Evolutionary conservation across 768 basidiomycete genomes (phyloP), one percentile per base, ranked within the genome.

Genomic region (Boletellus ananiceps): DNA sequence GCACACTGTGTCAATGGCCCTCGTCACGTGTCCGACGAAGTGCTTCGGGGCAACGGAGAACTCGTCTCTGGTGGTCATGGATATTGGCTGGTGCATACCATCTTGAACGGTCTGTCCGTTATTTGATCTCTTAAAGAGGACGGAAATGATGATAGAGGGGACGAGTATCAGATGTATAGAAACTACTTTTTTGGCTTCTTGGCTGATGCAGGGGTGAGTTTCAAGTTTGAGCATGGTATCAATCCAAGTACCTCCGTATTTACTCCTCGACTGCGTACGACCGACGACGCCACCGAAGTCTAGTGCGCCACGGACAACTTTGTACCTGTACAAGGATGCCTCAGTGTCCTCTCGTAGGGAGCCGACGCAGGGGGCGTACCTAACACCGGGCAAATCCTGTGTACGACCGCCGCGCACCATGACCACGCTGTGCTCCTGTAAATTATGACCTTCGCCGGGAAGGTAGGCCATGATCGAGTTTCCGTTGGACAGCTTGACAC

Each of bases 381-480:
- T 83, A 25, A 97, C 90, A 79, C 96, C 94, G 33, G 95, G 95
- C 67, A 98, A 76, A 84, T 99, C 96, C 74, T 97, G 94, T 2
- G 93, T 86, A 71, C 93, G 81, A 13, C 96, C 96, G 5, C 96
- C 96, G 60, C 94, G 74, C n/a, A 98, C 81, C 38, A 97, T 69
- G 2, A 98, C 93, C 4, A 98, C 95, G 69, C 86, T 88, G 62
- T 99, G 96, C 66, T 98, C 96, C 71, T 98, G 96, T 61, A 98
- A 69, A 64, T 96, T 97, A 67, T 98, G 95, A 0, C 96, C 96
- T 64, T 98, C 96, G 59, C 96, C 96, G 39, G 87, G 89, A 50
- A 98, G 92, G 67, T 97, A 98, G 14, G 93, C 93, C 75, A 88
- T 88, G 54, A 93, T 77, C 37, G 83, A 84, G 67, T 88, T 85